Evolutionary conservation across 1,284 basidiomycete genomes (phyloP).

Genomic region (Erythrobasidium hasegawianum): DNA sequence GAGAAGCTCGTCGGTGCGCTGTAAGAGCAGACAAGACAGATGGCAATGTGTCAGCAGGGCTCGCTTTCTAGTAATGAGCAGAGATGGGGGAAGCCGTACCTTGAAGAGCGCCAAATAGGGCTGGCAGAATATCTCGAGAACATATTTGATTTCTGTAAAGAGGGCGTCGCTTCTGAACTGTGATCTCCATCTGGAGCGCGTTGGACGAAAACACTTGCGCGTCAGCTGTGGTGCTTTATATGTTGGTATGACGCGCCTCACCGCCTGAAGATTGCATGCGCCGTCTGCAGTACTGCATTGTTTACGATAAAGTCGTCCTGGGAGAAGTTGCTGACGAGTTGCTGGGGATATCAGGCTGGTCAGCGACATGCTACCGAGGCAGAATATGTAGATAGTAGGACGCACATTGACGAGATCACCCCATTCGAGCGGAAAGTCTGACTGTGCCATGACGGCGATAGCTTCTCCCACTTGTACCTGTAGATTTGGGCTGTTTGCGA

Average conservation of each 20-base stretch:
- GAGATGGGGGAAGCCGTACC: conserved; percentile 42
- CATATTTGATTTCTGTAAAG: conserved; percentile 88
- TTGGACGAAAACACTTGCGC: background rate
- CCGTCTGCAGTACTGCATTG: conserved; percentile 83
- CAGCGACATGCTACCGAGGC: background rate
- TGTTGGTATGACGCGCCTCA: conserved; percentile 6
- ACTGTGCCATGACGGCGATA: conserved; percentile 76
- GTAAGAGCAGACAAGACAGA: background rate
- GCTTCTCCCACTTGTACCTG: conserved; percentile 81
- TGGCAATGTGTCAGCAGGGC: too few relatives aligned
- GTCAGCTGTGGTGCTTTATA: background rate
- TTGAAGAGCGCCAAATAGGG: conserved; percentile 82
- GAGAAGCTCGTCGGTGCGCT: conserved; percentile 53
- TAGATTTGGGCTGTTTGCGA: conserved; percentile 58
- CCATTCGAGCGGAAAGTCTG: conserved; percentile 85
- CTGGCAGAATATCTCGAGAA: conserved; percentile 73
- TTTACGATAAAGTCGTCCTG: conserved; percentile 77
- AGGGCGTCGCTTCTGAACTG: conserved; percentile 82
- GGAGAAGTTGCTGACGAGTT: conserved; percentile 76
- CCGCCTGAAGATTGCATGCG: conserved; percentile 88
- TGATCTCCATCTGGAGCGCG: conserved; percentile 70
- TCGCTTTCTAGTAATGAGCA: background rate
- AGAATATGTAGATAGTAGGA: conserved; percentile 24
- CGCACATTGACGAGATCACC: conserved; percentile 76
- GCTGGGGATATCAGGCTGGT: conserved; percentile 55